Evolutionary conservation across 169 alveolate species (phyloP).

Genomic region (Plasmodium gallinaceum): DNA sequence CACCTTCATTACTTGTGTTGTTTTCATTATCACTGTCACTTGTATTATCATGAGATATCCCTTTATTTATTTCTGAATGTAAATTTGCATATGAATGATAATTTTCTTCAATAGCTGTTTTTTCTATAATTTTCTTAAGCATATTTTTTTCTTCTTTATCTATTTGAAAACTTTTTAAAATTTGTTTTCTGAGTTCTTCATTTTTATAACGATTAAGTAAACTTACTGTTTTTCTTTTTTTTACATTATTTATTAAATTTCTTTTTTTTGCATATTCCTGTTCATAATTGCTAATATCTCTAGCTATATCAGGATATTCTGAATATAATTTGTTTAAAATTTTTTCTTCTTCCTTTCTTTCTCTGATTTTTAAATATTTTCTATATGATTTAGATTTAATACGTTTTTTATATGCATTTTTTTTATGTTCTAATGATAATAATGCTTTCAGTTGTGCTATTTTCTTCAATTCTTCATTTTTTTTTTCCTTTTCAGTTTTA

Average conservation of each 20-base stretch:
- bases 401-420: slow-evolving; percentile 20
- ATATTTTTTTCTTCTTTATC: slow-evolving; percentile 71
- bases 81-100: neutral
- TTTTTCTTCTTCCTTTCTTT: slow-evolving; percentile 58
- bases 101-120: slow-evolving; percentile 11
- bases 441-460: slow-evolving; percentile 36
- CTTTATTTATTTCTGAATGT: neutral
- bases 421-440: slow-evolving; percentile 19
- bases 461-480: slow-evolving; percentile 32
- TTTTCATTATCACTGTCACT: neutral
- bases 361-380: slow-evolving; percentile 33
- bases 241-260: slow-evolving; percentile 51
- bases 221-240: slow-evolving; percentile 44
- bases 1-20: neutral
- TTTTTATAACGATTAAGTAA: slow-evolving; percentile 53
- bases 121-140: slow-evolving; percentile 24
- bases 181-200: slow-evolving; percentile 54
- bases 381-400: slow-evolving; percentile 65
- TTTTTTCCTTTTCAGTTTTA: slow-evolving; percentile 40
- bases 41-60: neutral
- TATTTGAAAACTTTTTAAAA: slow-evolving; percentile 22
- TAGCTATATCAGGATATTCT: slow-evolving; percentile 39
- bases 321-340: slow-evolving; percentile 23
- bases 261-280: slow-evolving; percentile 74
- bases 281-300: slow-evolving; percentile 16